Evolutionary conservation across 2,329 filamentous ascomycete genomes (phyloP).

Genomic region (Pseudogymnoascus sp.): DNA sequence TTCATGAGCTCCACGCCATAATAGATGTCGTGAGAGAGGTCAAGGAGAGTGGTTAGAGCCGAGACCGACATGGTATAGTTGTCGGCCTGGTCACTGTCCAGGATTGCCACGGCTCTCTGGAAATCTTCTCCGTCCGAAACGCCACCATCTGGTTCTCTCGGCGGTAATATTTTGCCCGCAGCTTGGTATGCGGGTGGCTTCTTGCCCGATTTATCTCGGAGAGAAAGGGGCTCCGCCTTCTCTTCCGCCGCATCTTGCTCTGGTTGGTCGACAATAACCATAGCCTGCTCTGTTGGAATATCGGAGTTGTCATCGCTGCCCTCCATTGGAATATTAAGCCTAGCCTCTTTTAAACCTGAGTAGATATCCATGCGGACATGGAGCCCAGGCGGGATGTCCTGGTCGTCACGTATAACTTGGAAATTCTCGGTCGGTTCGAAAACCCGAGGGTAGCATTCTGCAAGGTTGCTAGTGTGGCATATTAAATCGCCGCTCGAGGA

Average conservation of each 20-base stretch:
- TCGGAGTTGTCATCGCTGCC: constrained; percentile 40
- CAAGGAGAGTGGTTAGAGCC: constrained; percentile 47
- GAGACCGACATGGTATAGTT: constrained; percentile 16
- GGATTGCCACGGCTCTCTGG: constrained; percentile 38
- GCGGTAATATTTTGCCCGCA: constrained; percentile 48
- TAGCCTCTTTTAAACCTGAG: constrained; percentile 56
- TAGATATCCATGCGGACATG: constrained; percentile 58
- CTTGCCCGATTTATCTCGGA: constrained; percentile 34
- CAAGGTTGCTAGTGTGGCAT: constrained; percentile 50
- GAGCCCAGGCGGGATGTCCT: constrained; percentile 55
- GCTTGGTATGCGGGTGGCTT: constrained; percentile 48
- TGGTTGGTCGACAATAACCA: constrained; percentile 44
- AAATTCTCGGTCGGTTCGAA: constrained; percentile 59
- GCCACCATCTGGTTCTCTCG: constrained; percentile 30
- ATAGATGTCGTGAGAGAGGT: constrained; percentile 60
- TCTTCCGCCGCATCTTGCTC: constrained; percentile 25
- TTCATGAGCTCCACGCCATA: constrained; percentile 56
- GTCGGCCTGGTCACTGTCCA: constrained; percentile 36
- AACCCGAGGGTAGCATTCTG: constrained; percentile 56
- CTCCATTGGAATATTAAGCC: constrained; percentile 48
- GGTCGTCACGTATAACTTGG: constrained; percentile 52
- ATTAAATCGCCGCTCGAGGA: constrained; percentile 46
- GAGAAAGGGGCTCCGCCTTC: constrained; percentile 18
- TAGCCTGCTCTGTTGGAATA: constrained; percentile 42
- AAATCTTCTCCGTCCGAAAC: constrained; percentile 38